Percentiles rank a stretch among this genome's conserved stretches.
Conservation (phyloP, 2,329 filamentous ascomycete species). For the Ramularia collo-cygni region DNA sequence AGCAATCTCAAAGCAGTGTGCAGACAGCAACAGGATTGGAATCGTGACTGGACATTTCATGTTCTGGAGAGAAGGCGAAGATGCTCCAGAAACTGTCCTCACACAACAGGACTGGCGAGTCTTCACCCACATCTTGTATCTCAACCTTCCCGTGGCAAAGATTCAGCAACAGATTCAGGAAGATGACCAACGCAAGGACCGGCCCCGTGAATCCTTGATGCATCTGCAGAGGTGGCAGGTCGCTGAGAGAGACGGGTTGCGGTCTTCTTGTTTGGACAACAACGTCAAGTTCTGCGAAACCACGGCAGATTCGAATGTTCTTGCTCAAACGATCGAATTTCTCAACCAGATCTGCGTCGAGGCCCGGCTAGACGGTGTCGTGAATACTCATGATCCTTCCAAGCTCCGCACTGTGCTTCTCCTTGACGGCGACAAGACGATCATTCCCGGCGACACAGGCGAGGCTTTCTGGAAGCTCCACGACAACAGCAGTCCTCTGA, state of each 20-base stretch:
- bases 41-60: constrained; percentile 52
- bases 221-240: constrained; percentile 46
- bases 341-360: constrained; percentile 16
- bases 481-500: constrained; percentile 48
- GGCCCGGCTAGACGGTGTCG: constrained; percentile 29
- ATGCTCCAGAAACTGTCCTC: constrained; percentile 27
- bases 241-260: constrained; percentile 39
- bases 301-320: not conserved
- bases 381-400: constrained; percentile 16
- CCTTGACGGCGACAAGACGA: constrained; percentile 53
- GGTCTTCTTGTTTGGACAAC: constrained; percentile 38
- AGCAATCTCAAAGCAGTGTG: constrained; percentile 36
- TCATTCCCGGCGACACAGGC: constrained; percentile 47
- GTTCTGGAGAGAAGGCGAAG: constrained; percentile 42
- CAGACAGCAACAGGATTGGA: constrained; percentile 29
- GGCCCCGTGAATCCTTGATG: constrained; percentile 23
- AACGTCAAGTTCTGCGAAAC: constrained; percentile 43
- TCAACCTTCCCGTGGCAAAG: constrained; percentile 36
- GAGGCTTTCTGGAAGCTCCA: constrained; percentile 43
- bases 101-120: constrained; percentile 41
- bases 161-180: constrained; percentile 33
- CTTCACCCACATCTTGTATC: constrained; percentile 55
- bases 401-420: constrained; percentile 44
- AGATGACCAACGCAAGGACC: constrained; percentile 30
- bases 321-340: not conserved